Percentiles rank a stretch among this genome's conserved stretches.
Evolutionary conservation across 352 stramenopile species (phyloP).

Genomic region (Plasmopara viticola): DNA sequence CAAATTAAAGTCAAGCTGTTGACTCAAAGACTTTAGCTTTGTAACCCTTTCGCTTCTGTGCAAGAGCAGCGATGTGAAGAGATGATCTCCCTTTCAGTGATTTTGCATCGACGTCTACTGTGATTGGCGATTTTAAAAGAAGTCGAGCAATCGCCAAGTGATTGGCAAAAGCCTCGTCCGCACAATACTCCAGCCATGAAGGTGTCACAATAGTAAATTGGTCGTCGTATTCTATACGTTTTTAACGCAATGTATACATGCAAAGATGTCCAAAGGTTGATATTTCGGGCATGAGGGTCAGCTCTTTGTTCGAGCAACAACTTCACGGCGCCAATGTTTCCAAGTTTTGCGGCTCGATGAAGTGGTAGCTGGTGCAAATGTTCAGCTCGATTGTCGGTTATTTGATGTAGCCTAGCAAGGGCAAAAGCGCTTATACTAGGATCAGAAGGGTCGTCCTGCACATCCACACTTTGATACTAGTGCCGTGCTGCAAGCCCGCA

Average conservation of each 20-base stretch:
- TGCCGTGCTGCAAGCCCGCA: slow-evolving; percentile 31
- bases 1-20: slow-evolving; percentile 20
- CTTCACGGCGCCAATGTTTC: slow-evolving; percentile 29
- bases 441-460: slow-evolving; percentile 4
- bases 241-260: slow-evolving; percentile 36
- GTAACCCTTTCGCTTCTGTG: slow-evolving; percentile 2
- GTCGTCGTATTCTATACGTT: background rate
- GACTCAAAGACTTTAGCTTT: background rate
- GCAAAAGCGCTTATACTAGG: slow-evolving; percentile 35
- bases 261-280: slow-evolving; percentile 51
- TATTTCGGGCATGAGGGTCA: slow-evolving; percentile 33
- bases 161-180: slow-evolving; percentile 20
- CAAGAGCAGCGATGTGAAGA: slow-evolving; percentile 37
- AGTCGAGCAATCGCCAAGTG: slow-evolving; percentile 33
- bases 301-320: slow-evolving; percentile 36
- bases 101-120: slow-evolving; percentile 27
- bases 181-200: slow-evolving; percentile 35
- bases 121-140: slow-evolving; percentile 22
- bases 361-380: slow-evolving; percentile 32
- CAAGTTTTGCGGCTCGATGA: slow-evolving; percentile 45
- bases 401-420: slow-evolving; percentile 30
- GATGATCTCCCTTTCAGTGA: slow-evolving; percentile 50
- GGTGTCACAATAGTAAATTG: background rate
- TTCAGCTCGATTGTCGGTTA: slow-evolving; percentile 11
- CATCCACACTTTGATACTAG: slow-evolving; percentile 7